Conservation (phyloP, 106 monocot species). For the Dendrobium nobile region DNA sequence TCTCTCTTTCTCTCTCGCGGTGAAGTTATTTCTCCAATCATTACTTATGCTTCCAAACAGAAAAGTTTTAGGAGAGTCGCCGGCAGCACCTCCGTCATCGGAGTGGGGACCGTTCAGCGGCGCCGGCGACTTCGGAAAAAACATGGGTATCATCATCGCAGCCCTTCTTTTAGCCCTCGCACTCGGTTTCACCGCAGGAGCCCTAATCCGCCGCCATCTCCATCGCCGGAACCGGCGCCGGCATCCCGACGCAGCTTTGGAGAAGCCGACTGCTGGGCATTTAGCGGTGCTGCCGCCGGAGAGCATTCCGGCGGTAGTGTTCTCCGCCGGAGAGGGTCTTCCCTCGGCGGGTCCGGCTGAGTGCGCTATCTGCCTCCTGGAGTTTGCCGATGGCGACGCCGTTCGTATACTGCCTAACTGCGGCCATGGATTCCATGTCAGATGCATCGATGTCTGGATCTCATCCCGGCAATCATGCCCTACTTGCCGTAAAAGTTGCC, state of each 20-base stretch:
- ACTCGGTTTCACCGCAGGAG: neutral
- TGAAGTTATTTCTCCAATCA: neutral
- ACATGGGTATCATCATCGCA: neutral
- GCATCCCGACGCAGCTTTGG: neutral
- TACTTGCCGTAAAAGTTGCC: conserved; percentile 20
- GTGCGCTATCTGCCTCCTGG: conserved; percentile 44
- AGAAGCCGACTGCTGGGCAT: neutral
- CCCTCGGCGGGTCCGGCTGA: conserved; percentile 11
- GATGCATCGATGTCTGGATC: conserved; percentile 41
- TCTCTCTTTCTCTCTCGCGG: neutral
- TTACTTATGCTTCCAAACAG: neutral
- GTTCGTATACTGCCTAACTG: conserved; percentile 36
- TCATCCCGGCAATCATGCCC: conserved; percentile 32
- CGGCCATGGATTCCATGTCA: conserved; percentile 38
- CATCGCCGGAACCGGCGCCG: neutral
- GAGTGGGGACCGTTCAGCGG: conserved; percentile 1
- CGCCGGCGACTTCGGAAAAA: neutral
- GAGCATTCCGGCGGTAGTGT: neutral
- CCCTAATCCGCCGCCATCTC: neutral
- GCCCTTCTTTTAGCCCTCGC: neutral
- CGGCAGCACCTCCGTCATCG: neutral
- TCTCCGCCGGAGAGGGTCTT: conserved; percentile 1
- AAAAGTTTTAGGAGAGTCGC: too few relatives aligned
- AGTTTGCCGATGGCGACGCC: conserved; percentile 40
- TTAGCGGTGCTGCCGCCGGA: neutral